Evolutionary conservation across 768 basidiomycete genomes (phyloP), one percentile per base, ranked within the genome.

Genomic region (Boletus subcaerulescens): DNA sequence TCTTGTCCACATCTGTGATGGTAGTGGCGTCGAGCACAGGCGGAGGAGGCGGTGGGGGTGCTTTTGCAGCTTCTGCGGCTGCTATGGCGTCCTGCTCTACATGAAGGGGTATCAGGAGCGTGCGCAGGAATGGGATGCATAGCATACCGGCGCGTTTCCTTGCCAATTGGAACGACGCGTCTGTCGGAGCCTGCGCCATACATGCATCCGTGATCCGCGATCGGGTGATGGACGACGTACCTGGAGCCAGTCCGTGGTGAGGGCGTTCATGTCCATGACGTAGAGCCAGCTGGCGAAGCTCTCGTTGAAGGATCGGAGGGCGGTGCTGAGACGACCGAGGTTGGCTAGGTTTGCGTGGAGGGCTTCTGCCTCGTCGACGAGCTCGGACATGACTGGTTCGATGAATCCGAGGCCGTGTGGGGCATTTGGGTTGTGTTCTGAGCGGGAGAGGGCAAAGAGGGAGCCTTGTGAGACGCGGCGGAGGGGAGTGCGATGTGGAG

Each of bases 221-320:
- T 42, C 8, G 4, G 32, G 41, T 0, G 18, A 35, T 3, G 1
- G 6, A 31, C 7, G 8, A 41, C 64, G 12, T 57, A 87, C 92
- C 79, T 94, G 88, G 1, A 83, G 84, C 93, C 93, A 97, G 67
- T 97, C 94, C 0, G 86, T 86, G n/a, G 93, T 93, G 53, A 96
- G 80, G 3, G 92, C 85, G 66, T 95, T 93, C 92, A 98, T 96
- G 66, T 91, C 88, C 84, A 95, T 86, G 22, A 87, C 84, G 67
- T 94, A 95, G 12, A 96, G 72, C 81, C 86, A 95, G 66, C 90
- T 92, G 14, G 94, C 89, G 65, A 98, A 96, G 14, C 85, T 84
- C 71, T 98, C 94, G 68, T 97, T 97, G 77, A 96, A 96, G 5
- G 83, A 85, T 14, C 82, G 81, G 49, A 98, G 78, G 18, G 90